These are phyloP conservation scores for Phytophthora pluvialis DNA, from an alignment of 352 stramenopile species.

Conservation along the genomic window DNA sequence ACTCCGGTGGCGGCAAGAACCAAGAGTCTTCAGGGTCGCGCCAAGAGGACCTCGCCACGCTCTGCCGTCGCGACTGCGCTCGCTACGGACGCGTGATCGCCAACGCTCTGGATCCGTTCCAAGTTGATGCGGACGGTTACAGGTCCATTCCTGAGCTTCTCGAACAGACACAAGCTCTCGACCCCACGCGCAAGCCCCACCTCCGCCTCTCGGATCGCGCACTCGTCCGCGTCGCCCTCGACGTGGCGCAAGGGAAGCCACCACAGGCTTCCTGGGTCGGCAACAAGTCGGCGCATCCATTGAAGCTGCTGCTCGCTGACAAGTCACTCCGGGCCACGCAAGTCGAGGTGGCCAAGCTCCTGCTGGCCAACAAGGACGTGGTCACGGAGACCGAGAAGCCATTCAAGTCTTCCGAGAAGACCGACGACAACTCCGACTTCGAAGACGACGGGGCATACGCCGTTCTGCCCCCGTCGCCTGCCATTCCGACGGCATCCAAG, in stretches of 20 bases:
- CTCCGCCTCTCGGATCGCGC: background rate
- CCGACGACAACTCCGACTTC: background rate
- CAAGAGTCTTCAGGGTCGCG: background rate
- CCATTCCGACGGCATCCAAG: background rate
- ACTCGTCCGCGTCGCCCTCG: background rate
- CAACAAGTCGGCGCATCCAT: too few relatives aligned
- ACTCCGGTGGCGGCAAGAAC: background rate
- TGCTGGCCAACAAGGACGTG: background rate
- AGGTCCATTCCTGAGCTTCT: background rate
- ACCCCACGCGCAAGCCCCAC: background rate
- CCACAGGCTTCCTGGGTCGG: background rate
- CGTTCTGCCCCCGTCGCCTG: background rate
- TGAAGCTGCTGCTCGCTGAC: too few relatives aligned
- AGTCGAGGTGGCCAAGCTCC: too few relatives aligned
- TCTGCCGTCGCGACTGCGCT: background rate
- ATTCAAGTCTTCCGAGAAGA: background rate
- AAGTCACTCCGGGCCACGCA: too few relatives aligned
- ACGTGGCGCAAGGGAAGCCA: background rate
- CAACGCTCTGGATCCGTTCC: background rate
- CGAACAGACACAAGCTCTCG: background rate
- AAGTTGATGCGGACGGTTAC: background rate
- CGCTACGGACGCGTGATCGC: background rate
- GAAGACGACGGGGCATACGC: background rate
- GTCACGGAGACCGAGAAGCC: background rate
- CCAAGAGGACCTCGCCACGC: background rate